A percentile compares a stretch with the other conserved stretches of the same genome.
Evolutionary conservation across 441 rosid genomes (phyloP).

Genomic region (Jatropha multifida): DNA sequence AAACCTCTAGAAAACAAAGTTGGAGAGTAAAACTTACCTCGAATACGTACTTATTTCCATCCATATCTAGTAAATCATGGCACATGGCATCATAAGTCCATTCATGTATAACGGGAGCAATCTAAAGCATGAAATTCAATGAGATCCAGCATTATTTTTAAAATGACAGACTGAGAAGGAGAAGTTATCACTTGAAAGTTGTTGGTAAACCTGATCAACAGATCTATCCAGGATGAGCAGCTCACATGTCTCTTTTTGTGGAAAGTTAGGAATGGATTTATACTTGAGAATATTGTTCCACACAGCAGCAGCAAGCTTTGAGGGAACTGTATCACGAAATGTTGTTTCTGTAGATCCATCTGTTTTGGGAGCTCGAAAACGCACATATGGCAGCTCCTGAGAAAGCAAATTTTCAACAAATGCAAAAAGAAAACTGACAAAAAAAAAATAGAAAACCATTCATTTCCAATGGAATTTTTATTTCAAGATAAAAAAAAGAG

Average conservation of each 20-base stretch:
- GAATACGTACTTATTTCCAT: conserved; percentile 83
- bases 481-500: conserved; percentile 3
- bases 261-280: conserved; percentile 73
- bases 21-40: conserved; percentile 48
- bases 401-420: neutral
- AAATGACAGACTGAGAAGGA: conserved; percentile 9
- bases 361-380: conserved; percentile 74
- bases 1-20: conserved; percentile 1
- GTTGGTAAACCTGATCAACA: conserved; percentile 68
- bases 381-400: conserved; percentile 86
- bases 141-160: conserved; percentile 15
- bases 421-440: neutral
- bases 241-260: conserved; percentile 90
- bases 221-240: conserved; percentile 93
- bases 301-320: conserved; percentile 85
- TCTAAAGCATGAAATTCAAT: conserved; percentile 44
- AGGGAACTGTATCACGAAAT: conserved; percentile 72
- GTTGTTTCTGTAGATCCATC: conserved; percentile 63
- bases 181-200: conserved; percentile 17
- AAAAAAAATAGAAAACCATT: neutral
- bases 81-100: conserved; percentile 99
- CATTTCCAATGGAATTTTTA: neutral
- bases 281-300: conserved; percentile 70
- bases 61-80: conserved; percentile 90
- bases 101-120: conserved; percentile 95